phyloP scores from a whole-genome alignment of 768 basidiomycete genomes.

The Phaeolepiota aurea region DNA sequence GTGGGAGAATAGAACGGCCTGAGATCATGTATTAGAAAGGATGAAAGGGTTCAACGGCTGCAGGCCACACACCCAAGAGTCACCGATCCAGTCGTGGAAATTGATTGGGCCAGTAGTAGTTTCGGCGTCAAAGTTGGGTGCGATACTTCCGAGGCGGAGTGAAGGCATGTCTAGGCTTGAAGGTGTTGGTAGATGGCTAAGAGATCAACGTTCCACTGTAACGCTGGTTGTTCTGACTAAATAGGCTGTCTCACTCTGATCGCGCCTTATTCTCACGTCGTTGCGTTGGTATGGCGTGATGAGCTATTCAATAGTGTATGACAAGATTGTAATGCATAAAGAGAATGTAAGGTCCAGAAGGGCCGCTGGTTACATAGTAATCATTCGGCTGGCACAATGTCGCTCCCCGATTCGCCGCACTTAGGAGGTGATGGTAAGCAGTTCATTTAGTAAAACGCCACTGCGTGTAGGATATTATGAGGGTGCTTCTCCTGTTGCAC shows the following conservation, averaged over 20 bases:
- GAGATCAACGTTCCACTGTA: background rate
- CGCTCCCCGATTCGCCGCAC: background rate
- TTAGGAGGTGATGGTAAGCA: too few relatives aligned
- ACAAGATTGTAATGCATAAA: background rate
- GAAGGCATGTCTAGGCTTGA: conserved; percentile 26
- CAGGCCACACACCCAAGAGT: conserved; percentile 65
- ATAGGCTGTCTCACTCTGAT: conserved; percentile 28
- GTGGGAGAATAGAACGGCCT: conserved; percentile 91
- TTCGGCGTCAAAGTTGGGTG: conserved; percentile 87
- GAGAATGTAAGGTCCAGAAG: background rate
- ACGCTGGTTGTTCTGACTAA: background rate
- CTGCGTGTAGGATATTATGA: conserved; percentile 84
- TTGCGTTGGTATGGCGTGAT: background rate
- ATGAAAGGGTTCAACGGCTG: background rate
- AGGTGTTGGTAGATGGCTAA: conserved; percentile 1
- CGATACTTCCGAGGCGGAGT: conserved; percentile 79
- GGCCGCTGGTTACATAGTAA: background rate
- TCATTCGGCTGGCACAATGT: background rate
- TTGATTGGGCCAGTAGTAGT: conserved; percentile 84
- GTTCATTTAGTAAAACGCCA: conserved; percentile 74
- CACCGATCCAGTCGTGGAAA: conserved; percentile 89
- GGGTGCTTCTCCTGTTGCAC: conserved; percentile 85
- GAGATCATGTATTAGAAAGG: background rate
- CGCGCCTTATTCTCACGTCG: conserved; percentile 65
- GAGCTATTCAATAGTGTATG: background rate